phyloP scores from a whole-genome alignment of 495 filamentous ascomycete genomes.

The Pyrenula aspistea region DNA sequence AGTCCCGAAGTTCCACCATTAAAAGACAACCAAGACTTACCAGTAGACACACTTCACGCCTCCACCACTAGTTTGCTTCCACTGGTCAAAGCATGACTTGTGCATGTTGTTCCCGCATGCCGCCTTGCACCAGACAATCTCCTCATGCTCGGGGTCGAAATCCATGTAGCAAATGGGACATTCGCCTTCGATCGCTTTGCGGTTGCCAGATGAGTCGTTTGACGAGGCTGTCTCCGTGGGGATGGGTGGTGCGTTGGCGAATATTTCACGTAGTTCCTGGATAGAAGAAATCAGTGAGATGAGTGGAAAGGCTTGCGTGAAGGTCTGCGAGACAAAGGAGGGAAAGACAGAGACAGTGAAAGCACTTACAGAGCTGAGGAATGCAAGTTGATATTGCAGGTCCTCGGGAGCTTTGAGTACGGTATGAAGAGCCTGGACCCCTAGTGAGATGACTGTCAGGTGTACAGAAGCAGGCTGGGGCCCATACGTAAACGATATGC shows the following conservation, averaged over 20 bases:
- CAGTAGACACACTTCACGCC: slow-evolving; percentile 59
- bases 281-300: neutral
- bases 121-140: slow-evolving; percentile 58
- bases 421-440: slow-evolving; percentile 42
- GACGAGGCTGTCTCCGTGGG: slow-evolving; percentile 9
- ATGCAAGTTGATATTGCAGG: slow-evolving; percentile 63
- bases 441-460: neutral
- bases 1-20: neutral
- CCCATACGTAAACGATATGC: slow-evolving; percentile 50
- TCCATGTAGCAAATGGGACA: slow-evolving; percentile 72
- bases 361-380: slow-evolving; percentile 39
- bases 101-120: slow-evolving; percentile 75
- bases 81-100: slow-evolving; percentile 56
- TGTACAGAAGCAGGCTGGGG: neutral
- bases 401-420: slow-evolving; percentile 51
- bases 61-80: slow-evolving; percentile 44
- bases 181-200: slow-evolving; percentile 56
- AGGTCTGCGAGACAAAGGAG: neutral
- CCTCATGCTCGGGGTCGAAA: slow-evolving; percentile 42
- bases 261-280: slow-evolving; percentile 15
- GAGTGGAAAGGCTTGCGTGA: neutral
- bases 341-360: neutral
- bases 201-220: slow-evolving; percentile 24
- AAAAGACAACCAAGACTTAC: slow-evolving; percentile 15
- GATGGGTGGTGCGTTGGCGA: slow-evolving; percentile 21